Percentiles rank a stretch among this genome's conserved stretches.
Evolutionary conservation across 2,329 filamentous ascomycete genomes (phyloP).

Genomic region (Fusarium sp.): DNA sequence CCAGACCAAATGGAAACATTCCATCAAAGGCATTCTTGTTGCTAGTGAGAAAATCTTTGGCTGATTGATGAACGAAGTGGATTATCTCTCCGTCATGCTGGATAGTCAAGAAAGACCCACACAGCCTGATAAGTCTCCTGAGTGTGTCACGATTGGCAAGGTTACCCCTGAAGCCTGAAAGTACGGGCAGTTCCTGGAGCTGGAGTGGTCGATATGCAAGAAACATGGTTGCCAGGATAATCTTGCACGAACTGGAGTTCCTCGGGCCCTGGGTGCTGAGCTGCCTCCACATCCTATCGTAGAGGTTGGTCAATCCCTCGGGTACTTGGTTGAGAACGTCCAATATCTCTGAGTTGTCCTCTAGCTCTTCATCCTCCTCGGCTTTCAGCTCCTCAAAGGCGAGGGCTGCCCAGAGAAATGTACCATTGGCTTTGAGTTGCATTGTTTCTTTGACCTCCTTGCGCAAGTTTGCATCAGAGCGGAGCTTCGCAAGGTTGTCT

Average conservation of each 20-base stretch:
- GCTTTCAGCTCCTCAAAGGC: background rate
- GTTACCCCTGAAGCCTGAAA: background rate
- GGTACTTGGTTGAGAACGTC: background rate
- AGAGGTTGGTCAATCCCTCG: background rate
- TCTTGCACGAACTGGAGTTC: background rate
- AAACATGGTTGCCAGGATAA: background rate
- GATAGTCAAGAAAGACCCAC: background rate
- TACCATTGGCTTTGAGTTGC: background rate
- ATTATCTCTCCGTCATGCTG: background rate
- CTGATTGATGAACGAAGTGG: background rate
- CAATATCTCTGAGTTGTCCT: background rate
- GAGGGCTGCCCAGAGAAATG: background rate
- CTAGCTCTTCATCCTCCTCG: background rate
- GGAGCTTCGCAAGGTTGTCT: background rate
- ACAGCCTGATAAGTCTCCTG: background rate
- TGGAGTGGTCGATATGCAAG: background rate
- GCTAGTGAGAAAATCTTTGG: background rate
- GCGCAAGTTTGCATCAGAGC: background rate
- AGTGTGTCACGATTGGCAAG: background rate
- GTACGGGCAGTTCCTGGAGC: background rate
- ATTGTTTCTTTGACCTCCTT: background rate
- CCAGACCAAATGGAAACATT: background rate
- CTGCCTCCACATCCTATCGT: background rate
- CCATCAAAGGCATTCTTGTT: background rate
- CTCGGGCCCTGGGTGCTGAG: background rate